Base-by-base conservation (phyloP, 2,329 filamentous ascomycete genomes). In the Alternaria panax region DNA sequence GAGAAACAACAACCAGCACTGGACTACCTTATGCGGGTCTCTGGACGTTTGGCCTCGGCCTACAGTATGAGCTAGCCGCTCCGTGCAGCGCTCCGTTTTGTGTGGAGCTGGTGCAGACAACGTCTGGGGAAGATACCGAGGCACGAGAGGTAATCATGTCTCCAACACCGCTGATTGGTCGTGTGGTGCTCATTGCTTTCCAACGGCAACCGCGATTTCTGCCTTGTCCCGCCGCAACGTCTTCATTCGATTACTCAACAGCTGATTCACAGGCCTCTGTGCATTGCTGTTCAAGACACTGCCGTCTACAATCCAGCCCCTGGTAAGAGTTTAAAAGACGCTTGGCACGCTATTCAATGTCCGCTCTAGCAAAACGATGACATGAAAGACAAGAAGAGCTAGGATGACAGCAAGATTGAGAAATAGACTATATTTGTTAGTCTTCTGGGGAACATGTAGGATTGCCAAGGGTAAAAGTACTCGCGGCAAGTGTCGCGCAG, bases 121-220 rank as follows among this genome's bases (percentile, higher is more conserved):
- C 55, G 50, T 60, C 63, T 66, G 63, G 68, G 65, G 64, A 65
- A 66, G 27, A 45, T 64, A 55, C 68, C 68, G 67, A 69, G 68
- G 68, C 61, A 61, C 57, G 54, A 52, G 28, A 18, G 1, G 20
- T 48, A 48, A 48, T 48, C 45, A n/a, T 20, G 20, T 48, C 45
- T 36, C 28, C 28, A 48, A 48, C 45, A 34, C 45, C 28, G 20
- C 45, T 30, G 18, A 48, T 48, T 48, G 45, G 45, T 11, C 9
- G 30, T n/a, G 34, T 9, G 9, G 12, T 18, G 11, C 20, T 34
- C 20, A 32, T 30, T 20, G 45, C 45, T 34, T 28, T 24, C 20
- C 28, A 48, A 20, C 45, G 14, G 28, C 45, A 48, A 48, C 30
- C 28, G 24, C 45, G 22, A 16, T 5, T 24, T 48, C 45, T 24